Evolutionary conservation across 371 early-diverging fungal species (phyloP).

Genomic region (Entomophthora muscae): DNA sequence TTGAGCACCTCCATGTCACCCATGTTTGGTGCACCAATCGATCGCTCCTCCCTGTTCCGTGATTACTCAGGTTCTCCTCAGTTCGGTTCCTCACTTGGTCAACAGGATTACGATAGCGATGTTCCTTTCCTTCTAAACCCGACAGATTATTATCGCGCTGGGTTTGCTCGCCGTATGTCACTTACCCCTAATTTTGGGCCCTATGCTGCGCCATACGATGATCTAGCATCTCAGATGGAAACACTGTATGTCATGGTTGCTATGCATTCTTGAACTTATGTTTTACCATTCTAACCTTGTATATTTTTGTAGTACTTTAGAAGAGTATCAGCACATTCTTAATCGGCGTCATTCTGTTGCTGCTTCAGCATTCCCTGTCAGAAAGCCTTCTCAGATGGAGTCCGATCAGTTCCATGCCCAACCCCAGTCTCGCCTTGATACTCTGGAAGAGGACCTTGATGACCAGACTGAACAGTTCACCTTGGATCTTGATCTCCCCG

Average conservation of each 20-base stretch:
- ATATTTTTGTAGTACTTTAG: conserved; percentile 8
- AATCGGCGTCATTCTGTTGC: conserved; percentile 27
- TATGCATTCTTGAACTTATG: not conserved
- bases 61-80: conserved; percentile 2
- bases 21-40: conserved; percentile 1
- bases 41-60: not conserved
- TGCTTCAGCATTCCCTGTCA: conserved; percentile 16
- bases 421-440: conserved; percentile 3
- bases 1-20: not conserved
- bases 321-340: conserved; percentile 12
- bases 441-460: conserved; percentile 13
- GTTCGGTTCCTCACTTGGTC: not conserved
- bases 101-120: not conserved
- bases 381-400: conserved; percentile 1
- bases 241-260: conserved; percentile 4
- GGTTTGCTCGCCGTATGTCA: conserved; percentile 3
- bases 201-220: conserved; percentile 3
- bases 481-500: conserved; percentile 9
- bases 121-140: conserved; percentile 1
- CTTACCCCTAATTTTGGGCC: conserved; percentile 1
- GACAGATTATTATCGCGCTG: not conserved
- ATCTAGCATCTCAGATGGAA: not conserved
- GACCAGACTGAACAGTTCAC: conserved; percentile 16
- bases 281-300: conserved; percentile 1
- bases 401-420: no score